Conservation (phyloP, 345 rosid genomes). For the Arabidopsis suecica region DNA sequence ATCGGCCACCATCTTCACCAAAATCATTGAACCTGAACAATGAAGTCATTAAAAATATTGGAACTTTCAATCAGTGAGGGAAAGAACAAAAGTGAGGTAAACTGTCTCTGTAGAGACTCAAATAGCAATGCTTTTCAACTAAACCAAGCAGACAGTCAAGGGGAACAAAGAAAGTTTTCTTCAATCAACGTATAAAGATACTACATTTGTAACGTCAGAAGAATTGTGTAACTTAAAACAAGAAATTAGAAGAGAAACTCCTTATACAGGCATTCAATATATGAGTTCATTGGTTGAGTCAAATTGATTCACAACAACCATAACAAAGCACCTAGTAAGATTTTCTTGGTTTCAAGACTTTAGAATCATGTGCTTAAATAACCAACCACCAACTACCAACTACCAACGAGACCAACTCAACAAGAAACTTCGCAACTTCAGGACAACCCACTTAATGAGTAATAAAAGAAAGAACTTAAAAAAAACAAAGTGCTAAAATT, state of each 20-base stretch:
- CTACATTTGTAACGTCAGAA: neutral
- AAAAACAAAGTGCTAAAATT: neutral
- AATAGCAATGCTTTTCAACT: neutral
- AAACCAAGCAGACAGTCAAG: neutral
- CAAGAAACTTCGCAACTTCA: neutral
- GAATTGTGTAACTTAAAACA: conserved; percentile 10
- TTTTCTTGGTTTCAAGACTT: neutral
- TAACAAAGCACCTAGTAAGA: neutral
- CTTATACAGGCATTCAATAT: neutral
- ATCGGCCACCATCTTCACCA: conserved; percentile 66
- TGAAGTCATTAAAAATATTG: neutral
- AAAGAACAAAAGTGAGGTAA: neutral
- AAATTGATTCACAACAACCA: neutral
- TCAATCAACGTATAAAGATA: neutral
- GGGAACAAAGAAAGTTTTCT: neutral
- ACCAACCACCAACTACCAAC: neutral
- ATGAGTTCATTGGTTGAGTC: neutral
- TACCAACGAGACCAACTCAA: conserved; percentile 10
- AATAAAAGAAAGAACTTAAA: conserved; percentile 7
- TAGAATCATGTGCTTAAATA: neutral
- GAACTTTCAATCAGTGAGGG: no score
- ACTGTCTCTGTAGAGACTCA: neutral
- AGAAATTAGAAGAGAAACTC: neutral
- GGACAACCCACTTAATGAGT: neutral
- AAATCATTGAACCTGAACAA: conserved; percentile 63